Percentiles rank a stretch among this genome's conserved stretches.
phyloP scores from a whole-genome alignment of 768 basidiomycete species.

The Galerina sulciceps region DNA sequence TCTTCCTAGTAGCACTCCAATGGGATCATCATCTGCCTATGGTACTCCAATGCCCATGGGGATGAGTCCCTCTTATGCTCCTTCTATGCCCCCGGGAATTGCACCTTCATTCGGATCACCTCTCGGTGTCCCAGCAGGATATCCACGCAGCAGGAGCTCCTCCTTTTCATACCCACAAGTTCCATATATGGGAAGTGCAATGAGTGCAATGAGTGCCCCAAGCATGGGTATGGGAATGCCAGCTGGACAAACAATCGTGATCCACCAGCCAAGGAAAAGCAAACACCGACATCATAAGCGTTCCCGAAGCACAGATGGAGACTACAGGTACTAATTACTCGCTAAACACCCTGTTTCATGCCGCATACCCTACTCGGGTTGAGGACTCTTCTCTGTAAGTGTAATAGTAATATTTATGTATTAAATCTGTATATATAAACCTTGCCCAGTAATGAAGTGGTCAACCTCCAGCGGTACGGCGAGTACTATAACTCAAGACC shows the following conservation, averaged over 20 bases:
- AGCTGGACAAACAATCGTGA: slow-evolving; percentile 32
- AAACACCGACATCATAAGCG: slow-evolving; percentile 31
- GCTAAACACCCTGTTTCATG: not conserved
- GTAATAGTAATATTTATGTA: not conserved
- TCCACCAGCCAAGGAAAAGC: slow-evolving; percentile 33
- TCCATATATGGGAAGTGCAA: slow-evolving; percentile 25
- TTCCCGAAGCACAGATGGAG: slow-evolving; percentile 16
- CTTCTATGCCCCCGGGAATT: slow-evolving; percentile 26
- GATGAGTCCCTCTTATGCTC: slow-evolving; percentile 16
- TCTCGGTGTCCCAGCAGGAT: slow-evolving; percentile 28
- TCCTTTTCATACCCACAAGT: slow-evolving; percentile 40
- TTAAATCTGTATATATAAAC: not conserved
- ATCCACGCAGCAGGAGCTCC: slow-evolving; percentile 31
- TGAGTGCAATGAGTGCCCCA: slow-evolving; percentile 8
- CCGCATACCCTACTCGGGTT: too few relatives aligned
- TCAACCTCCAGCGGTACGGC: too few relatives aligned
- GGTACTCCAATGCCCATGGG: slow-evolving; percentile 22
- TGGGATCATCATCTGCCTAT: slow-evolving; percentile 23
- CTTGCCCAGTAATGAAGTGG: not conserved
- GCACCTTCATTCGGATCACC: slow-evolving; percentile 30
- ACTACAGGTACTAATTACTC: slow-evolving; percentile 7
- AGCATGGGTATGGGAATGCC: slow-evolving; percentile 28
- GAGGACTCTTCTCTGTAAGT: not conserved
- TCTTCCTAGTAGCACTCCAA: slow-evolving; percentile 17
- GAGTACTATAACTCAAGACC: too few relatives aligned